Base-by-base conservation (phyloP, 2,329 filamentous ascomycete species). In the Pestalotiopsis fici region DNA sequence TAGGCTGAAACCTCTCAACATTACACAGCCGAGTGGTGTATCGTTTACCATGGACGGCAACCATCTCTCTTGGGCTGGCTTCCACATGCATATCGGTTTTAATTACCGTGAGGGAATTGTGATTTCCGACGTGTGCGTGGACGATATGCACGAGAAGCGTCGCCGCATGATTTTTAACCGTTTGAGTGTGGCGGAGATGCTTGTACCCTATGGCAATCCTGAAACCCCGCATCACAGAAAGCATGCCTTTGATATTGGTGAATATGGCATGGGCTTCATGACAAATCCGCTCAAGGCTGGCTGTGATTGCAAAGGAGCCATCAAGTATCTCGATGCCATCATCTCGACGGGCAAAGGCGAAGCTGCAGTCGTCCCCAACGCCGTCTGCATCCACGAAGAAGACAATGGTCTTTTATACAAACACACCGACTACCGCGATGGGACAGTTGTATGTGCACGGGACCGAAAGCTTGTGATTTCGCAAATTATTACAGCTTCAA, bases 161-260 rank as follows among this genome's bases (percentile, higher is more conserved):
- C 87, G 82, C 62, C 85, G 91, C 55, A 88, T 89, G 1, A 81
- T 91, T 4, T 92, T 93, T 79, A 93, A 91, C 83, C 86, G 91
- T 67, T 81, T 93, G n/a, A 93, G 90, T 0, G 82, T 93, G 2
- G 90, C 90, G 0, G 91, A 93, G 79, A 93, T 93, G 91, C 90
- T 92, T 0, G 90, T 93, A 2, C 90, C 90, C 1, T 93, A 90
- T 70, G 88, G 88, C 60, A 89, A 90, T 70, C 88, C 88, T 0
- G 87, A 89, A 15, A 47, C 12, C 13, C 59, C 59, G 28, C 88
- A 90, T 76, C 88, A 90, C 69, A 80, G 87, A 39, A 90, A 90
- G 72, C 86, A 89, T 72, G 87, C 87, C 6, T 89, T 90, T 71
- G 87, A 90, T 75, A 78, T 90, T 6, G 87, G 87, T 60, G 87